phyloP scores from a whole-genome alignment of 2,329 filamentous ascomycete species.

The Paracorniculantispora psalliotae region DNA sequence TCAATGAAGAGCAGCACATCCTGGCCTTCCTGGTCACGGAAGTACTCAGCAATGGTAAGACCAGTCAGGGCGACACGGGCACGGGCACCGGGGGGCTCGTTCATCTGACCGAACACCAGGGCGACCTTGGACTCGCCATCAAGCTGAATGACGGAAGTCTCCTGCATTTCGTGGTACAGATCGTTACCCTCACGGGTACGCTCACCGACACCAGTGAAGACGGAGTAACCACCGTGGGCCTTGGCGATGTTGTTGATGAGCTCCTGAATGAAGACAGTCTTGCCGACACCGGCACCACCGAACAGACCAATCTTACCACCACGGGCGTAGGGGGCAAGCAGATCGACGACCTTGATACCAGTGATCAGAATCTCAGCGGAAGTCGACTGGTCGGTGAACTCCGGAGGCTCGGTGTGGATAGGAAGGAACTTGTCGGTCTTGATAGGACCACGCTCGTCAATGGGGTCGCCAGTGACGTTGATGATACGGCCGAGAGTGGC shows the following conservation, averaged over 20 bases:
- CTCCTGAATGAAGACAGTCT: constrained; percentile 99
- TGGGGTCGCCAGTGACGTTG: constrained; percentile 99
- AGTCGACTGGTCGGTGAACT: constrained; percentile 94
- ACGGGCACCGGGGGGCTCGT: constrained; percentile 99
- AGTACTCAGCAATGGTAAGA: constrained; percentile 75
- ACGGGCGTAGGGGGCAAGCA: constrained; percentile 98
- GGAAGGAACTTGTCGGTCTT: constrained; percentile 82
- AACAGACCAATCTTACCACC: constrained; percentile 99
- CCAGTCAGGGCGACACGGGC: constrained; percentile 98
- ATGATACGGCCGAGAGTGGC: constrained; percentile 97
- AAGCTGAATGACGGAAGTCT: constrained; percentile 98
- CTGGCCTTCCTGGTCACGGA: constrained; percentile 72
- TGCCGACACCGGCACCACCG: constrained; percentile 99
- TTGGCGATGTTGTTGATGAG: constrained; percentile 99
- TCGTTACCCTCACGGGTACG: constrained; percentile 99
- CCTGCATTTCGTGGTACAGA: constrained; percentile 99
- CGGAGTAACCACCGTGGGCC: constrained; percentile 99
- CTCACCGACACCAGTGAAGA: constrained; percentile 99
- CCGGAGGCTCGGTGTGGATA: constrained; percentile 91
- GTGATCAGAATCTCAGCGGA: constrained; percentile 94
- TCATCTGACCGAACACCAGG: constrained; percentile 99
- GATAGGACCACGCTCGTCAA: constrained; percentile 98
- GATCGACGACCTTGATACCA: constrained; percentile 99
- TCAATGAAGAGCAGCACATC: constrained; percentile 99
- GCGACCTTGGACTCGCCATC: constrained; percentile 99